These are phyloP conservation scores for Penicillium hesseltinei DNA, from an alignment of 2,329 filamentous ascomycete genomes.

Conservation along the genomic window DNA sequence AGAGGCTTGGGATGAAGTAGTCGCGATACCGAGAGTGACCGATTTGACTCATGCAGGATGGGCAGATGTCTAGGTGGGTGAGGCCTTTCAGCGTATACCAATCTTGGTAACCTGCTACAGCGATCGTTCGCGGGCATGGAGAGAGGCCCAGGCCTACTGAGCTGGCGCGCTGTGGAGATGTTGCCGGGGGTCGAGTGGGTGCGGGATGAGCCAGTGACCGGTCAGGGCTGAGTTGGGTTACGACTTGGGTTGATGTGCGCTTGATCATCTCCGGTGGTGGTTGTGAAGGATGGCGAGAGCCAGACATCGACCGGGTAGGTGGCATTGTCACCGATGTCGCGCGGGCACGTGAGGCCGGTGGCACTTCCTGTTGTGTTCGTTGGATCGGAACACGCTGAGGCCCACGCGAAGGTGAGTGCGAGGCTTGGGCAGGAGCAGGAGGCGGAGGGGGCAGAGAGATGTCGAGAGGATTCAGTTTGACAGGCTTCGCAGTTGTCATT, in stretches of 20 bases:
- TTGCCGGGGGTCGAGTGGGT: conserved; percentile 5
- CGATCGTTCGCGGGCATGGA: conserved; percentile 66
- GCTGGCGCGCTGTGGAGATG: conserved; percentile 17
- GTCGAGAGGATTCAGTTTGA: background rate
- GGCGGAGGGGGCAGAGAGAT: background rate
- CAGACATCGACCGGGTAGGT: conserved; percentile 8
- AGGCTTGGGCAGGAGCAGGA: conserved; percentile 6
- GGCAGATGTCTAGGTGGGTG: conserved; percentile 75
- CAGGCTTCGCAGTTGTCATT: conserved; percentile 2
- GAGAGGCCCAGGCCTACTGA: conserved; percentile 49
- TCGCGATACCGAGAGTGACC: conserved; percentile 69
- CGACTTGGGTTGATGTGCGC: background rate
- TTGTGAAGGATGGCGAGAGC: background rate
- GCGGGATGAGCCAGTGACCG: conserved; percentile 12
- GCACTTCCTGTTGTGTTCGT: conserved; percentile 4
- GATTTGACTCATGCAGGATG: conserved; percentile 70
- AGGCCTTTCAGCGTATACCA: conserved; percentile 76
- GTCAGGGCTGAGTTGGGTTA: background rate
- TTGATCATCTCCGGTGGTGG: background rate
- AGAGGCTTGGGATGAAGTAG: conserved; percentile 62
- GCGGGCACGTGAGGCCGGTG: conserved; percentile 5
- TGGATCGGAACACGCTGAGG: conserved; percentile 1
- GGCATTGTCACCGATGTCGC: conserved; percentile 11
- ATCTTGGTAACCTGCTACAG: conserved; percentile 64
- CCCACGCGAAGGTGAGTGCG: conserved; percentile 11